Evolutionary conservation across 1,284 basidiomycete genomes (phyloP).

Genomic region (Trichosporon coremiiforme): DNA sequence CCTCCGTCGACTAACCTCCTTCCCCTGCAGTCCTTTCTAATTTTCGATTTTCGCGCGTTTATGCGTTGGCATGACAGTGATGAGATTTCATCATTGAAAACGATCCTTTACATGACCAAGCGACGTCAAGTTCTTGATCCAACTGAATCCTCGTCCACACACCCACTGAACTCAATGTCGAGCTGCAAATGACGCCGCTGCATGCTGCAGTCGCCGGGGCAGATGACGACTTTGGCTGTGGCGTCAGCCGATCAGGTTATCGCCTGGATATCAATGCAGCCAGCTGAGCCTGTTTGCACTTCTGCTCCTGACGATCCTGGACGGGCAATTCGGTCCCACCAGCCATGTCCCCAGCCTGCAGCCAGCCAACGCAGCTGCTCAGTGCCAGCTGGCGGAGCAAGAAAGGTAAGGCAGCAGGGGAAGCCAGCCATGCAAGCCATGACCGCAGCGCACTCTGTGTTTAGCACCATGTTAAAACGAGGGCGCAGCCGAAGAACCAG

Average conservation of each 20-base stretch:
- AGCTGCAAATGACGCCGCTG: neutral
- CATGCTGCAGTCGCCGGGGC: neutral
- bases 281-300: neutral
- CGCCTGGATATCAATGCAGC: conserved; percentile 13
- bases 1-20: too few species aligned
- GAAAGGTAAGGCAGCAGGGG: too few species aligned
- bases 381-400: too few species aligned
- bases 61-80: too few species aligned
- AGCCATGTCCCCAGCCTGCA: neutral
- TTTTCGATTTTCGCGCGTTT: neutral
- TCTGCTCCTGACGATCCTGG: conserved; percentile 1
- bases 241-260: conserved; percentile 13
- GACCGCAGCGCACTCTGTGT: too few species aligned
- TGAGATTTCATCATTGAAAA: neutral
- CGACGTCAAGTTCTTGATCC: neutral
- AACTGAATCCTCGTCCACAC: neutral
- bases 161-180: neutral
- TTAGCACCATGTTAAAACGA: too few species aligned
- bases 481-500: too few species aligned
- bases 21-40: neutral
- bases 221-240: conserved; percentile 7
- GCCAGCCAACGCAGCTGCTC: neutral
- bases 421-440: too few species aligned
- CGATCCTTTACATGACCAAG: neutral
- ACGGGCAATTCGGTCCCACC: conserved; percentile 4